Conservation (phyloP, 192 early-diverging fungal species). For the Backusella tuberculispora region DNA sequence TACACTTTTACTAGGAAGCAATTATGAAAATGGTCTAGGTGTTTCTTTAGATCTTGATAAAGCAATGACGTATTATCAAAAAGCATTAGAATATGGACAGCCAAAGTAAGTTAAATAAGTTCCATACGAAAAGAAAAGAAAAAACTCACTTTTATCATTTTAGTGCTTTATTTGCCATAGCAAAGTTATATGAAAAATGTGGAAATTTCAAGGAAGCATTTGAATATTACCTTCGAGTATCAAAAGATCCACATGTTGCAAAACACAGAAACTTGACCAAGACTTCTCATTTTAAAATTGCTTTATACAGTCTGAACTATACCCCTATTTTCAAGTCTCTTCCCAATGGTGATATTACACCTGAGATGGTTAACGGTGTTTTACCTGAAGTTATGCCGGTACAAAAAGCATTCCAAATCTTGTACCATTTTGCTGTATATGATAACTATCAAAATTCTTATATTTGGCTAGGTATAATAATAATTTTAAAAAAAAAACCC, state of each 20-base stretch:
- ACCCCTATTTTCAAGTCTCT: not conserved
- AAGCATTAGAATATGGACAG: slow-evolving; percentile 32
- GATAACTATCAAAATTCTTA: slow-evolving; percentile 32
- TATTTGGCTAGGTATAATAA: slow-evolving; percentile 36
- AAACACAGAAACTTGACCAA: slow-evolving; percentile 19
- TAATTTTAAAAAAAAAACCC: not conserved
- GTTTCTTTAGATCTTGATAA: slow-evolving; percentile 40
- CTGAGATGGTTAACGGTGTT: not conserved
- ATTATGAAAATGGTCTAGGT: slow-evolving; percentile 46
- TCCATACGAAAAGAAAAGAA: not conserved
- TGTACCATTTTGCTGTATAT: slow-evolving; percentile 26
- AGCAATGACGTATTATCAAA: slow-evolving; percentile 32
- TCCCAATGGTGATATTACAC: not conserved
- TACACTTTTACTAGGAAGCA: slow-evolving; percentile 36
- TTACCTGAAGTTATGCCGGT: slow-evolving; percentile 5
- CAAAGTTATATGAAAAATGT: slow-evolving; percentile 36
- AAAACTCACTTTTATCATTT: not conserved
- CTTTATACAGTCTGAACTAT: slow-evolving; percentile 33
- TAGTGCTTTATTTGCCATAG: slow-evolving; percentile 37
- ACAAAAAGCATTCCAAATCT: slow-evolving; percentile 25
- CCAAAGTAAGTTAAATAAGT: slow-evolving; percentile 23
- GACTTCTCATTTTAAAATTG: slow-evolving; percentile 38
- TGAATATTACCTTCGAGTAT: slow-evolving; percentile 24
- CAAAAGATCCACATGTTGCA: slow-evolving; percentile 20
- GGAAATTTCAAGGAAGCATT: slow-evolving; percentile 34